Percentiles rank a stretch among this genome's conserved stretches.
phyloP scores from a whole-genome alignment of 768 basidiomycete genomes.

The Agaricus blazei region DNA sequence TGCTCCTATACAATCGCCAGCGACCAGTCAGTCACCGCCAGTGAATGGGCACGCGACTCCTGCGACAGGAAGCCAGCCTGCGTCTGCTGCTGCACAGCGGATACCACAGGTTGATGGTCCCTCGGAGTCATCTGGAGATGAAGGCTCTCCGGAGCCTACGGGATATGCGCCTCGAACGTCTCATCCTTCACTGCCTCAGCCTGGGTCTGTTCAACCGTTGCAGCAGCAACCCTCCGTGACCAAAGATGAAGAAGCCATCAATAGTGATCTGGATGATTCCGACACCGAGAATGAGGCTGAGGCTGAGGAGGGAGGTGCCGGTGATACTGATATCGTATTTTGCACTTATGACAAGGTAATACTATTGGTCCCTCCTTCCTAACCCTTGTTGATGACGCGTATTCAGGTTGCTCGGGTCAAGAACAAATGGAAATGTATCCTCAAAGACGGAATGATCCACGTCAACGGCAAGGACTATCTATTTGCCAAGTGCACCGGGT shows the following conservation, averaged over 20 bases:
- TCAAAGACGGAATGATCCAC: conserved; percentile 97
- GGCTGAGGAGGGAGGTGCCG: conserved; percentile 66
- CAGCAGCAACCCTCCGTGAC: conserved; percentile 23
- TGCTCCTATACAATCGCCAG: conserved; percentile 1
- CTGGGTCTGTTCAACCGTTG: conserved; percentile 30
- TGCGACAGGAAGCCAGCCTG: conserved; percentile 10
- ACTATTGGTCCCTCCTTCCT: neutral
- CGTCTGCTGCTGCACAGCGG: conserved; percentile 22
- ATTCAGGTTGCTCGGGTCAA: conserved; percentile 94
- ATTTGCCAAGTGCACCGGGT: conserved; percentile 97
- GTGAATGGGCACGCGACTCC: conserved; percentile 12
- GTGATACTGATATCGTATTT: conserved; percentile 89
- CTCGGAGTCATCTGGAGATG: conserved; percentile 58
- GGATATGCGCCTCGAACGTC: conserved; percentile 64
- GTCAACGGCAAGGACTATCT: conserved; percentile 97
- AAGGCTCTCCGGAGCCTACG: conserved; percentile 62
- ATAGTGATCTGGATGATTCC: conserved; percentile 94
- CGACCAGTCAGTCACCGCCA: conserved; percentile 7
- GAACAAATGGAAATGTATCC: conserved; percentile 99
- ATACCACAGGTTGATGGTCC: conserved; percentile 86
- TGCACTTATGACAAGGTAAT: conserved; percentile 96
- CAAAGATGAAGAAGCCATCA: conserved; percentile 79
- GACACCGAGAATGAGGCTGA: conserved; percentile 87
- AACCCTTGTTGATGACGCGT: conserved; percentile 3
- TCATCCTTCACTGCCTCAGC: conserved; percentile 76